These are phyloP conservation scores for Aquilaria sinensis DNA, from an alignment of 345 rosid species.

Conservation along the genomic window DNA sequence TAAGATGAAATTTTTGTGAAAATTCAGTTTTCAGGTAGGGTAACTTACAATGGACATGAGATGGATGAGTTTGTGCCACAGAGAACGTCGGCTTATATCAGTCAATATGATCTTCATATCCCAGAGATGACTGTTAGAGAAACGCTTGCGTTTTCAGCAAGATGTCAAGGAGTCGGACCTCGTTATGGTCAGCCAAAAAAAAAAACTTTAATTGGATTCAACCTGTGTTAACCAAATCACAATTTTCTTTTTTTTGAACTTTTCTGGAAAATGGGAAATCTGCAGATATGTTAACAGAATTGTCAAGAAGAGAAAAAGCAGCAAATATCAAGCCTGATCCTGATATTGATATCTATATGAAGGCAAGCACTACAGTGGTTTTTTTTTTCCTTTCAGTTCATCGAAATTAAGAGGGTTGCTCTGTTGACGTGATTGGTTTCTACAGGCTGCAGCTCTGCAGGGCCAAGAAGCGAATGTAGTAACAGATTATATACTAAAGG, in stretches of 20 bases:
- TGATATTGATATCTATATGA: conserved; percentile 80
- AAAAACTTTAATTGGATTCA: background rate
- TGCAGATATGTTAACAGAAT: conserved; percentile 63
- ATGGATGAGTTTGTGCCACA: conserved; percentile 66
- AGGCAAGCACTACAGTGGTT: conserved; percentile 27
- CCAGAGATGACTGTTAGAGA: conserved; percentile 68
- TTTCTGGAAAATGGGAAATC: background rate
- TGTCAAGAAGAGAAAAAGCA: conserved; percentile 71
- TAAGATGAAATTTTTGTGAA: background rate
- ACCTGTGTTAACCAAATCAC: too few species aligned
- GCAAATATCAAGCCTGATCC: conserved; percentile 88
- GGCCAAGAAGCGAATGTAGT: conserved; percentile 61
- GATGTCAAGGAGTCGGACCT: conserved; percentile 64
- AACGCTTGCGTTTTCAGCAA: conserved; percentile 53
- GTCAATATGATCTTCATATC: conserved; percentile 55
- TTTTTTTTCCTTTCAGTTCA: background rate
- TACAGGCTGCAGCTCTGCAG: conserved; percentile 59
- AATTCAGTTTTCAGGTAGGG: conserved; percentile 47
- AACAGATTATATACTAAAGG: conserved; percentile 84
- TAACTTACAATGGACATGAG: conserved; percentile 54
- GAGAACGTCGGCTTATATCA: conserved; percentile 55
- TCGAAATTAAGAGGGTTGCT: background rate
- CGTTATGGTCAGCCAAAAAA: conserved; percentile 34
- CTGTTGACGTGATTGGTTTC: background rate
- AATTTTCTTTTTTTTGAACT: background rate